Percentiles rank a stretch among this genome's conserved stretches.
Conservation (phyloP, 106 monocot species). For the Hemerocallis citrina region DNA sequence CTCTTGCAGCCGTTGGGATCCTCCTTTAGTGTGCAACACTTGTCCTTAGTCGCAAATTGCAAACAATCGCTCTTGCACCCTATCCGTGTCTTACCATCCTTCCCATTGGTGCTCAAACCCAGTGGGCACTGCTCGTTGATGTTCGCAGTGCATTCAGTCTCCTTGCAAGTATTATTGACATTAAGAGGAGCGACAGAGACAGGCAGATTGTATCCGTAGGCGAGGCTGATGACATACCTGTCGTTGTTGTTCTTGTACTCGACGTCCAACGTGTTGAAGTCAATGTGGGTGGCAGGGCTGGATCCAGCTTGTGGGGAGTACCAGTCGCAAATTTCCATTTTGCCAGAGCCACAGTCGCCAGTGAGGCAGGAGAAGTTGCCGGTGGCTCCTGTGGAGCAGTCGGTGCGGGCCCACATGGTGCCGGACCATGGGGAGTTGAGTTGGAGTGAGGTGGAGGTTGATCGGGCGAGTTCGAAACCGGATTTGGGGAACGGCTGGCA, state of each 20-base stretch:
- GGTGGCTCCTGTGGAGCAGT: slow-evolving; percentile 21
- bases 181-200: slow-evolving; percentile 24
- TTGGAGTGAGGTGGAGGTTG: slow-evolving; percentile 4
- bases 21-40: slow-evolving; percentile 11
- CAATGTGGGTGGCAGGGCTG: slow-evolving; percentile 39
- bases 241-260: slow-evolving; percentile 27
- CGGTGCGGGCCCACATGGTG: slow-evolving; percentile 43
- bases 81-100: slow-evolving; percentile 9
- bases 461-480: slow-evolving; percentile 33
- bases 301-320: too few relatives aligned
- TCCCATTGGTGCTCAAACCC: slow-evolving; percentile 20
- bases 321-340: slow-evolving; percentile 17
- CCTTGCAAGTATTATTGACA: slow-evolving; percentile 16
- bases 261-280: slow-evolving; percentile 44
- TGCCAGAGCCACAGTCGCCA: slow-evolving; percentile 38
- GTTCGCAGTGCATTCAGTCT: slow-evolving; percentile 26
- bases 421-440: slow-evolving; percentile 40
- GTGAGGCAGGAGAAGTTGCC: slow-evolving; percentile 29
- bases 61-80: slow-evolving; percentile 18
- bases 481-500: slow-evolving; percentile 26
- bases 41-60: slow-evolving; percentile 3
- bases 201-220: slow-evolving; percentile 48
- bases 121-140: slow-evolving; percentile 29
- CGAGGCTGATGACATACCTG: slow-evolving; percentile 48
- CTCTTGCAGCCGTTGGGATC: slow-evolving; percentile 10